Conservation (phyloP, 2,329 filamentous ascomycete genomes). For the Penicillium sp. region DNA sequence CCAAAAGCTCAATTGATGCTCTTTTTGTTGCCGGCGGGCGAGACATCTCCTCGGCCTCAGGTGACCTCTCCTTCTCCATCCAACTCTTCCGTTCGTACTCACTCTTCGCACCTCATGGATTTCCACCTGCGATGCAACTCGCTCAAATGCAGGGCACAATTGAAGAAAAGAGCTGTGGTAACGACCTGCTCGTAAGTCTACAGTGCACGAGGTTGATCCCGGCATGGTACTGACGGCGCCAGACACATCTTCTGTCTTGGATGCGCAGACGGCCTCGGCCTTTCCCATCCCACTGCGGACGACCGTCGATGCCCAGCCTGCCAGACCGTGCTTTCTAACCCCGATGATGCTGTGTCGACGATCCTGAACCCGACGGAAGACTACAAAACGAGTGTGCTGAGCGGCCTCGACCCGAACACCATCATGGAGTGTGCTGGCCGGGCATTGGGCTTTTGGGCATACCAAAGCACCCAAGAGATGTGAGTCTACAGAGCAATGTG, state of each 20-base stretch:
- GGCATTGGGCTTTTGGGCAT: conserved; percentile 81
- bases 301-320: conserved; percentile 75
- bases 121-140: conserved; percentile 76
- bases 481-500: conserved; percentile 39
- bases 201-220: background rate
- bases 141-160: conserved; percentile 70
- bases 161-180: conserved; percentile 73
- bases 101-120: conserved; percentile 61
- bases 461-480: conserved; percentile 84
- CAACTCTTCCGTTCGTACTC: conserved; percentile 6
- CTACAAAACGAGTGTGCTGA: conserved; percentile 84
- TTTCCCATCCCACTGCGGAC: conserved; percentile 58
- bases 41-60: conserved; percentile 5
- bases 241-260: conserved; percentile 84
- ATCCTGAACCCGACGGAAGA: conserved; percentile 79
- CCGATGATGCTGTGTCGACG: conserved; percentile 72
- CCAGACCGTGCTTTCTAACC: conserved; percentile 64
- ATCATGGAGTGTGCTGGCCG: conserved; percentile 86
- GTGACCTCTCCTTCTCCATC: conserved; percentile 13
- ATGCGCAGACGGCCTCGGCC: conserved; percentile 67
- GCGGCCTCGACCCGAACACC: conserved; percentile 74
- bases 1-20: conserved; percentile 3
- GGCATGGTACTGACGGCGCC: conserved; percentile 10
- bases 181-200: conserved; percentile 77
- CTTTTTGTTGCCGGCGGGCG: background rate